phyloP scores from a whole-genome alignment of 352 stramenopile species.

The Aphanomyces astaci region DNA sequence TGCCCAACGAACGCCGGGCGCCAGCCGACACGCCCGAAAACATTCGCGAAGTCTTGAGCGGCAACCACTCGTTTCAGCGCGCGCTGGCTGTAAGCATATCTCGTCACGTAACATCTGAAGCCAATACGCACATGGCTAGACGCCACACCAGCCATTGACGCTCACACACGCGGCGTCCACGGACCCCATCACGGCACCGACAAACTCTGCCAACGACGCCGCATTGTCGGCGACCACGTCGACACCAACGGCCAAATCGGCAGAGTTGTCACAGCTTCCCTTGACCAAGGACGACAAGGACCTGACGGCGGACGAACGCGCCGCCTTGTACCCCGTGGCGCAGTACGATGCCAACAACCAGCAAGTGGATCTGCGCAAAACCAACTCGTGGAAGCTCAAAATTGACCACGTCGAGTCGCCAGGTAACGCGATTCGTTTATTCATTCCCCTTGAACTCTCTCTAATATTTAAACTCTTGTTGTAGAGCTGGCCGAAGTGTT shows the following conservation, averaged over 20 bases:
- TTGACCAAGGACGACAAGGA: constrained; percentile 80
- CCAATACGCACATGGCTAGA: too few relatives aligned
- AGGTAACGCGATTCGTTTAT: background rate
- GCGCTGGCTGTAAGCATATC: constrained; percentile 15
- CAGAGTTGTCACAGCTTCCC: constrained; percentile 84
- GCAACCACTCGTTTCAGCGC: constrained; percentile 42
- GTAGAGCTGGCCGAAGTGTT: constrained; percentile 74
- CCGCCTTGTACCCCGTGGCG: constrained; percentile 48
- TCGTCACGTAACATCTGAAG: too few relatives aligned
- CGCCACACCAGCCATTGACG: background rate
- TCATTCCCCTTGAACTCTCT: background rate
- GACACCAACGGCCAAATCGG: constrained; percentile 51
- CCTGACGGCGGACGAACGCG: constrained; percentile 38
- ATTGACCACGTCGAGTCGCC: constrained; percentile 55
- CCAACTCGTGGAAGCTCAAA: constrained; percentile 88
- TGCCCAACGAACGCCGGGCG: constrained; percentile 63
- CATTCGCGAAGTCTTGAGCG: constrained; percentile 40
- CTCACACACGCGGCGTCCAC: background rate
- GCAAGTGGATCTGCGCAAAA: constrained; percentile 87
- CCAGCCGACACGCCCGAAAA: constrained; percentile 40
- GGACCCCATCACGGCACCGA: background rate
- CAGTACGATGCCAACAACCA: constrained; percentile 89
- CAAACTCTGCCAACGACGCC: too few relatives aligned
- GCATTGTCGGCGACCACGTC: constrained; percentile 15
- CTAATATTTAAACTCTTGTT: constrained; percentile 3